Conservation (phyloP, 768 basidiomycete species). For the Tulasnella sp. region DNA sequence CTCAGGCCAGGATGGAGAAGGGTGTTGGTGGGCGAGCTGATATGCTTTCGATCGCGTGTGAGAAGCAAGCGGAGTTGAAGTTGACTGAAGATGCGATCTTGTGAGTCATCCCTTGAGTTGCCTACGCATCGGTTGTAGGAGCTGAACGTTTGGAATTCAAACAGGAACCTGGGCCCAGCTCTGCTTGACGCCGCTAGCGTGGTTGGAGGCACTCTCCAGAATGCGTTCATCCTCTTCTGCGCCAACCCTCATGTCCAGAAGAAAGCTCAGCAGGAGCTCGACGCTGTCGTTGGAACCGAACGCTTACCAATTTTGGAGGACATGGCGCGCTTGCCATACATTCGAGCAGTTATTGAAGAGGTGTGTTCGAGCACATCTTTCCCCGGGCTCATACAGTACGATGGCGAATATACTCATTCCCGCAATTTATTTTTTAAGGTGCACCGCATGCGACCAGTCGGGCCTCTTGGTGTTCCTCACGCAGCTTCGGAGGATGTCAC, state of each 20-base stretch:
- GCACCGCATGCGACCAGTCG: conserved; percentile 27
- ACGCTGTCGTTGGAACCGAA: conserved; percentile 32
- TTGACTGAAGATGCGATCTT: conserved; percentile 3
- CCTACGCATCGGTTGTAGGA: too few relatives aligned
- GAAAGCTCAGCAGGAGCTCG: conserved; percentile 45
- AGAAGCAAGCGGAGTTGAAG: neutral
- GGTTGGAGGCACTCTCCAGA: neutral
- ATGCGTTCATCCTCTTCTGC: conserved; percentile 19
- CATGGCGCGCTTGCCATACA: conserved; percentile 38
- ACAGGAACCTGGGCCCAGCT: conserved; percentile 3
- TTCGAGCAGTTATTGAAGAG: conserved; percentile 38
- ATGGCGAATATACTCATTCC: too few relatives aligned
- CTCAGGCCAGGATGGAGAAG: conserved; percentile 3
- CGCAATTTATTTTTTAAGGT: too few relatives aligned
- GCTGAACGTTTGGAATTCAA: too few relatives aligned
- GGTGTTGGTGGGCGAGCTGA: neutral
- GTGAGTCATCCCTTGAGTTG: neutral
- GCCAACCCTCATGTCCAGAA: conserved; percentile 36
- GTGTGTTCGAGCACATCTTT: conserved; percentile 41
- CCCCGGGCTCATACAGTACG: too few relatives aligned
- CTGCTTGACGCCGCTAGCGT: conserved; percentile 4
- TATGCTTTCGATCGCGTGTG: conserved; percentile 1
- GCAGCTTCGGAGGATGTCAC: neutral
- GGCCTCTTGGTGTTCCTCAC: conserved; percentile 31
- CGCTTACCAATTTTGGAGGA: conserved; percentile 36